phyloP scores from a whole-genome alignment of 2,329 filamentous ascomycete species.

The Aquanectria penicillioides region DNA sequence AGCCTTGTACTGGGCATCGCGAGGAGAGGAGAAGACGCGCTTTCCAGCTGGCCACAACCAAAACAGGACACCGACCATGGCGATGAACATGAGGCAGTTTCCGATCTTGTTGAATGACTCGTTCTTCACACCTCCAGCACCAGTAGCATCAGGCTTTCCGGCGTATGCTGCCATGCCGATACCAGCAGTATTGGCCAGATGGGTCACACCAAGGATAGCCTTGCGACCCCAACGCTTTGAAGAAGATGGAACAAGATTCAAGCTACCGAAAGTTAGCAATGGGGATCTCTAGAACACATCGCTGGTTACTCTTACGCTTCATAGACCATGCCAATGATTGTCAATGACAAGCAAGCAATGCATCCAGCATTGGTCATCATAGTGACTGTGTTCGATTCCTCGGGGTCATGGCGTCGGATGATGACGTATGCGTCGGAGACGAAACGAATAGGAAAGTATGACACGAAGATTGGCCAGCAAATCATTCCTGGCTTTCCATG shows the following conservation, averaged over 20 bases:
- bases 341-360: slow-evolving; percentile 39
- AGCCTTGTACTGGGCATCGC: slow-evolving; percentile 15
- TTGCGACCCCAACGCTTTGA: slow-evolving; percentile 17
- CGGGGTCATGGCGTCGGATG: slow-evolving; percentile 29
- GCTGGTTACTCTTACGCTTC: slow-evolving; percentile 35
- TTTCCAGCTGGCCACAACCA: slow-evolving; percentile 14
- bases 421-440: slow-evolving; percentile 40
- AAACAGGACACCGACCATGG: slow-evolving; percentile 8
- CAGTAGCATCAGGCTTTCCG: background rate
- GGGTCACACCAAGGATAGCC: slow-evolving; percentile 15
- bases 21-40: background rate
- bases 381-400: slow-evolving; percentile 33
- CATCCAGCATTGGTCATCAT: slow-evolving; percentile 43
- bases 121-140: background rate
- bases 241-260: slow-evolving; percentile 2
- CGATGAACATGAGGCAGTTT: slow-evolving; percentile 4
- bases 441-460: slow-evolving; percentile 36
- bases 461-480: slow-evolving; percentile 43
- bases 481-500: slow-evolving; percentile 44
- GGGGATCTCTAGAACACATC: background rate
- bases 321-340: slow-evolving; percentile 41
- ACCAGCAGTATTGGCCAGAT: slow-evolving; percentile 20
- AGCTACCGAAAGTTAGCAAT: background rate
- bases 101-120: slow-evolving; percentile 12
- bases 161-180: slow-evolving; percentile 26